Evolutionary conservation across 495 filamentous ascomycete species (phyloP), one percentile per base, ranked within the genome.

Genomic region (Penicillium atrosanguineum): DNA sequence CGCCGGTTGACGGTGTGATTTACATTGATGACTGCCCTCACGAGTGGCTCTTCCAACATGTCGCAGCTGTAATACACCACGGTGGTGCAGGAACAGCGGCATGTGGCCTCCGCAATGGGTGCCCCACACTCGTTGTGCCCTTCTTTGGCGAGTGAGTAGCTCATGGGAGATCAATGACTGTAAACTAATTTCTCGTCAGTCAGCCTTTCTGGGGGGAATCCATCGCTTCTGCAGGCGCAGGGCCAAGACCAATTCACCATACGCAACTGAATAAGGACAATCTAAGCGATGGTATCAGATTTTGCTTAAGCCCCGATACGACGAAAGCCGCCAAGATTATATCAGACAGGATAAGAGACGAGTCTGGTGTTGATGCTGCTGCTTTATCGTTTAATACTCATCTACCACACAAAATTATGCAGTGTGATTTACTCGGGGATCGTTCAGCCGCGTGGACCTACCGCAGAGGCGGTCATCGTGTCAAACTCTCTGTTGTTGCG

Each of bases 161-260:
- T 21, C 20, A 19, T 29, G 16, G 9, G n/a, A 36, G 36, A 20
- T 48, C 15, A 1, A n/a, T 37, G 14, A 6, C 47, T 5, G 34
- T 26, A 19, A 37, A 37, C 50, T 52, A 18, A 45, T 19, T 6
- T 37, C 57, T 83, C 3, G 1, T n/a, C 20, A 66, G 55, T 58
- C 89, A 94, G 67, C 77, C 81, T 20, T 94, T 93, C 66, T 94
- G 89, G 89, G 89, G 87, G 7, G 26, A 28, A 4, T 57, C 72
- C 2, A 90, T 89, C 15, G 52, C 57, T 8, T 15, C 66, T 47
- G 78, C 83, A 14, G 83, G 84, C n/a, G 84, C 83, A 1, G 85
- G 85, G 3, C 85, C 85, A 1, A 53, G 68, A 0, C 85, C 85
- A 0, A 85, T 87, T 48, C 81, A 28, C 26, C 26, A 28, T 28